Percentiles rank a stretch among this genome's conserved stretches.
These are phyloP conservation scores for Diplotaxis tenuifolia DNA, from an alignment of 345 rosid species.

Conservation along the genomic window DNA sequence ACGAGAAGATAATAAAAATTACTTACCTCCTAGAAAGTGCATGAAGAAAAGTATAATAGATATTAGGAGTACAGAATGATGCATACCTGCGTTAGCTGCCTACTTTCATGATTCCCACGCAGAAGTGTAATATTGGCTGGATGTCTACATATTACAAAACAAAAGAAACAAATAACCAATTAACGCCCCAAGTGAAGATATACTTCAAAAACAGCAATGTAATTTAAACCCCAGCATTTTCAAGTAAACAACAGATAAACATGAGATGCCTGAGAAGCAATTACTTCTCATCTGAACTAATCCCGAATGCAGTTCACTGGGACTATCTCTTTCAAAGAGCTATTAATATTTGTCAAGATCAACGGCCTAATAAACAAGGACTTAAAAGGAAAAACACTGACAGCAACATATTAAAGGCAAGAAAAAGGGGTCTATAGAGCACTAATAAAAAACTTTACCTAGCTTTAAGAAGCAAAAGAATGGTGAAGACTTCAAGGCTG, in stretches of 20 bases:
- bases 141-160: slow-evolving; percentile 51
- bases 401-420: background rate
- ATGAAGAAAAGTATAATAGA: background rate
- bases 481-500: slow-evolving; percentile 91
- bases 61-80: slow-evolving; percentile 9
- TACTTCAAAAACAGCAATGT: background rate
- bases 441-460: slow-evolving; percentile 44
- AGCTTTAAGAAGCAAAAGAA: slow-evolving; percentile 93
- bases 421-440: background rate
- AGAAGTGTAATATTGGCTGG: slow-evolving; percentile 96
- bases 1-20: slow-evolving; percentile 13
- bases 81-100: slow-evolving; percentile 97
- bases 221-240: background rate
- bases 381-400: too few species aligned
- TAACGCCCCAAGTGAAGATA: background rate
- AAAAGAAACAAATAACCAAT: background rate
- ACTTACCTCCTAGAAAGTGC: slow-evolving; percentile 4
- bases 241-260: background rate
- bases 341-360: background rate
- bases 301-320: background rate
- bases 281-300: background rate
- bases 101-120: slow-evolving; percentile 99
- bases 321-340: background rate
- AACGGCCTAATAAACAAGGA: background rate
- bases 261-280: background rate